These are phyloP conservation scores for Gamsiella multidivaricata DNA, from an alignment of 192 early-diverging fungal species.

Conservation along the genomic window DNA sequence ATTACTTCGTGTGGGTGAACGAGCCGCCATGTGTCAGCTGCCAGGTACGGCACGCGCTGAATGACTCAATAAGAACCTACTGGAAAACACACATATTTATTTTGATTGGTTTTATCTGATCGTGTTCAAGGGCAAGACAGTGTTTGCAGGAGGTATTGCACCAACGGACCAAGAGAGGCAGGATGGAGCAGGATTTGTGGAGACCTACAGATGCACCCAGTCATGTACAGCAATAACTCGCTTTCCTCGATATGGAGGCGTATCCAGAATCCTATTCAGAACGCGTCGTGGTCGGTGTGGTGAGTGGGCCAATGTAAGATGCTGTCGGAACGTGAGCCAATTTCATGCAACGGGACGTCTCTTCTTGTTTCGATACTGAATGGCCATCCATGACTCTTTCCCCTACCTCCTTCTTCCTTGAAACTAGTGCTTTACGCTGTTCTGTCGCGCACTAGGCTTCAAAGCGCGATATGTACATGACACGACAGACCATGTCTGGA, in stretches of 20 bases:
- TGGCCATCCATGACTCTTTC: too few species aligned
- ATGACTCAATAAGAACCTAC: too few species aligned
- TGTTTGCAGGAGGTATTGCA: neutral
- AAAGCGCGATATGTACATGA: constrained; percentile 62
- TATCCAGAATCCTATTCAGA: constrained; percentile 52
- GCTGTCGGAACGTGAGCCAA: too few species aligned
- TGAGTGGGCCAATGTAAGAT: constrained; percentile 67
- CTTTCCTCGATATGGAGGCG: constrained; percentile 65
- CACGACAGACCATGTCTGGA: constrained; percentile 68
- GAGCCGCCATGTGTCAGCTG: constrained; percentile 56
- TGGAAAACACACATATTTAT: too few species aligned
- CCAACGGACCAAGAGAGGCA: constrained; percentile 54
- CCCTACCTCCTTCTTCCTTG: neutral
- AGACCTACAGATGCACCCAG: constrained; percentile 53
- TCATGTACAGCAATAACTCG: constrained; percentile 52
- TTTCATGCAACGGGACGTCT: too few species aligned
- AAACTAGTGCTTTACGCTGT: constrained; percentile 63
- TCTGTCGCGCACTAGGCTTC: constrained; percentile 59
- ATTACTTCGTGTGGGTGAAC: constrained; percentile 66
- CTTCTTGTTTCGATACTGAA: neutral
- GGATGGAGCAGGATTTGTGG: constrained; percentile 55
- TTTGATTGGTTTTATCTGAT: too few species aligned
- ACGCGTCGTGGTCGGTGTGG: constrained; percentile 65
- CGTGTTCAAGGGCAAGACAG: constrained; percentile 48
- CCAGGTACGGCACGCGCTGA: constrained; percentile 47